Base-by-base conservation (phyloP, 108 stramenopile species). In the Skeletonema grethae region DNA sequence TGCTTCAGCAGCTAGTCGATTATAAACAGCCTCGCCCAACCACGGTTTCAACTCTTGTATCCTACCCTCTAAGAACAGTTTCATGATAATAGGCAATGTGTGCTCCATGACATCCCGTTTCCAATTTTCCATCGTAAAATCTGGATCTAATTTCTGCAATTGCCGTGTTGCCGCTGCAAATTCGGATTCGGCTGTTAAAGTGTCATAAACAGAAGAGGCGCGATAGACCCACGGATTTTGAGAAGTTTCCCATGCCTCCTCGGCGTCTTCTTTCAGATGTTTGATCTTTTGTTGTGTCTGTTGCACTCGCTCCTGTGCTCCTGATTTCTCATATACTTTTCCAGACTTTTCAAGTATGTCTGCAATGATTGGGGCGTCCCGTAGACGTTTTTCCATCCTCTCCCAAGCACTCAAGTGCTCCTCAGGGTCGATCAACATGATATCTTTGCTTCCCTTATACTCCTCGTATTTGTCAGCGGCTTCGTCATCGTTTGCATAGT, bases 211-310 rank as follows among this genome's bases (percentile, higher is more conserved):
- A 25, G 91, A 93, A 34, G 96, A 97, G 18, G 93, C 84, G 50
- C 95, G 94, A 75, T 99, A 99, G 10, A 99, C 97, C 86, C 98
- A 90, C 10, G 99, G 99, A 88, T 99, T 97, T 84, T 98, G 98
- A 60, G 88, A 95, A 59, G 98, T 99, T 74, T 99, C 98, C 97
- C 97, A 98, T 24, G 96, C 90, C 82, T 98, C 98, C 20, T 75
- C 72, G 25, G 93, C 97, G 70, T 98, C 97, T 71, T 95, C 93
- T 9, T 60, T 56, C 31, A 93, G 69, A 63, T 97, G 84, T 32
- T 88, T 88, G 12, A 93, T 72, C 39, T 81, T 85, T 72, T 93
- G 75, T 55, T 81, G 84, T 16, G 85, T 83, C 56, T 91, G 78
- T 13, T 72, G 61, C 30, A 76, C 77, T 24, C 53, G 67, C 8